Conservation (phyloP, 2,329 filamentous ascomycete genomes). For the Sporothrix inflata region DNA sequence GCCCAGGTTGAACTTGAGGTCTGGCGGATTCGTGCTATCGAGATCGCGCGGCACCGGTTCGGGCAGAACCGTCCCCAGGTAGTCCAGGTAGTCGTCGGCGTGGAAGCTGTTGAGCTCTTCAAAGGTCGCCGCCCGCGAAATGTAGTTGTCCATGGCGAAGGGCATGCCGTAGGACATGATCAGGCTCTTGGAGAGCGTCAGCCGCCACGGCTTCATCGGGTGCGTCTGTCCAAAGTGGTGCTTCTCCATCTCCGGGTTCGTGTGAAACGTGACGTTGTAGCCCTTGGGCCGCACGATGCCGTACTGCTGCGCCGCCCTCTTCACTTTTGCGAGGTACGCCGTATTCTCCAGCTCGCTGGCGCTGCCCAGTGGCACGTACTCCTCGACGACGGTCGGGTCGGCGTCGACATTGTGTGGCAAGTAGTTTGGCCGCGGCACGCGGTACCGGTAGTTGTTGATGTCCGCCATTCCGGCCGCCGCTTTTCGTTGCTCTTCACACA, state of each 20-base stretch:
- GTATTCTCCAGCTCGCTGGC: slow-evolving; percentile 59
- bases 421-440: slow-evolving; percentile 63
- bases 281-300: slow-evolving; percentile 80
- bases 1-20: slow-evolving; percentile 79
- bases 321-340: slow-evolving; percentile 61
- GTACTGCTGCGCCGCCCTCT: slow-evolving; percentile 60
- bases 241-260: slow-evolving; percentile 90
- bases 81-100: slow-evolving; percentile 86
- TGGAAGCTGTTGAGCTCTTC: slow-evolving; percentile 90
- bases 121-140: slow-evolving; percentile 79
- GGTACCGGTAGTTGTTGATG: slow-evolving; percentile 55
- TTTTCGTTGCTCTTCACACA: background rate
- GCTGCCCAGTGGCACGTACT: slow-evolving; percentile 55
- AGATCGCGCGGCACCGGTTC: slow-evolving; percentile 66
- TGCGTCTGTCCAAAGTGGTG: slow-evolving; percentile 97
- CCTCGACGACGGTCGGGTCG: slow-evolving; percentile 56
- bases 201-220: slow-evolving; percentile 98
- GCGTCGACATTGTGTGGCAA: slow-evolving; percentile 58
- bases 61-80: slow-evolving; percentile 73
- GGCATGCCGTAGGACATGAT: slow-evolving; percentile 95
- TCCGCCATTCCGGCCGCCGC: slow-evolving; percentile 41
- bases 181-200: slow-evolving; percentile 92
- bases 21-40: slow-evolving; percentile 64
- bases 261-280: slow-evolving; percentile 92
- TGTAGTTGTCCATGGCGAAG: slow-evolving; percentile 93